Percentiles rank a stretch among this genome's conserved stretches.
Conservation (phyloP, 768 basidiomycete genomes). For the Mycena amicta region DNA sequence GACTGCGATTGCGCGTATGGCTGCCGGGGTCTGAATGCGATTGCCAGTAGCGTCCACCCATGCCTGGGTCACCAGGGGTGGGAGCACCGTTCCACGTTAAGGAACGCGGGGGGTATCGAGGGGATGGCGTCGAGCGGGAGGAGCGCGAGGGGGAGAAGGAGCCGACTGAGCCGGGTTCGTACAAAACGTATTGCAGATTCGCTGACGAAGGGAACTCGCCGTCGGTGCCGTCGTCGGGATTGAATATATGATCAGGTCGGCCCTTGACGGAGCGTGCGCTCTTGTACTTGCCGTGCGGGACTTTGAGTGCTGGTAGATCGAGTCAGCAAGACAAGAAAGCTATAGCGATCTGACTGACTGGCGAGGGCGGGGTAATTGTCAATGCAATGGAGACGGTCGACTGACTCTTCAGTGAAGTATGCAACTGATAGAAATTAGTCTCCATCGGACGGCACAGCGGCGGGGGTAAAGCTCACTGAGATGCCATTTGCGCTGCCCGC, state of each 20-base stretch:
- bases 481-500: conserved; percentile 80
- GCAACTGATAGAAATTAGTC: conserved; percentile 61
- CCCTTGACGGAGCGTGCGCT: conserved; percentile 71
- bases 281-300: conserved; percentile 69
- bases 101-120: conserved; percentile 14
- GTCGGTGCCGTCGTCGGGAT: conserved; percentile 39
- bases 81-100: conserved; percentile 14
- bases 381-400: conserved; percentile 60
- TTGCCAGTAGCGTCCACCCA: conserved; percentile 35
- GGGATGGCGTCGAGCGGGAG: conserved; percentile 19
- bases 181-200: conserved; percentile 46
- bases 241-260: conserved; percentile 53
- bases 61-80: conserved; percentile 36
- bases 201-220: conserved; percentile 33
- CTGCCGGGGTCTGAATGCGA: background rate
- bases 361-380: conserved; percentile 58
- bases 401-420: conserved; percentile 75
- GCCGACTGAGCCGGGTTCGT: conserved; percentile 30
- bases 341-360: conserved; percentile 29
- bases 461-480: conserved; percentile 60
- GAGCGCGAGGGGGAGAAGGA: conserved; percentile 25
- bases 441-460: no score
- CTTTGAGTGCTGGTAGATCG: conserved; percentile 48
- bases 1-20: conserved; percentile 16
- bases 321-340: no score